phyloP scores from a whole-genome alignment of 2,329 filamentous ascomycete species.

The Neopestalotiopsis clavispora region DNA sequence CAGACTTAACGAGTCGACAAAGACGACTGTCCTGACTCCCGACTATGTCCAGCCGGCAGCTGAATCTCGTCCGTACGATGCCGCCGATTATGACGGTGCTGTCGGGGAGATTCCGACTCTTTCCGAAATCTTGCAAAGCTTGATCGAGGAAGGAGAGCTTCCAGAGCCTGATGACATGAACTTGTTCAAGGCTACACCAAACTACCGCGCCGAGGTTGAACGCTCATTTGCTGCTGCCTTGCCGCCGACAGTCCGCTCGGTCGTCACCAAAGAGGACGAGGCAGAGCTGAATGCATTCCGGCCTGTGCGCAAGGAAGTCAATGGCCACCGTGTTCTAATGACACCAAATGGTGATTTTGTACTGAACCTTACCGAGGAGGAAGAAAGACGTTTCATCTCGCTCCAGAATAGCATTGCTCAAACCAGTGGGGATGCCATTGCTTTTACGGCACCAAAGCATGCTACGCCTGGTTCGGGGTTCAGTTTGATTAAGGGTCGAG shows the following conservation, averaged over 20 bases:
- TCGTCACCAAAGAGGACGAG: slow-evolving; percentile 60
- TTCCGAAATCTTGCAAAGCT: slow-evolving; percentile 42
- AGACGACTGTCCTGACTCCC: slow-evolving; percentile 40
- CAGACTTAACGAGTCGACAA: slow-evolving; percentile 39
- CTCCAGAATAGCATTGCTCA: slow-evolving; percentile 65
- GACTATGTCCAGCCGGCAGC: slow-evolving; percentile 35
- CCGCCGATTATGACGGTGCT: slow-evolving; percentile 34
- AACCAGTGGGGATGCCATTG: slow-evolving; percentile 55
- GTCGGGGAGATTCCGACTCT: slow-evolving; percentile 37
- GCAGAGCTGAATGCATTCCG: slow-evolving; percentile 58
- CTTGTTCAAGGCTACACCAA: slow-evolving; percentile 43
- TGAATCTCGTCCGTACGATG: slow-evolving; percentile 32
- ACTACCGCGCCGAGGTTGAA: slow-evolving; percentile 39
- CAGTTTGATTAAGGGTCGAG: slow-evolving; percentile 66
- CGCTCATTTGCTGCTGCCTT: slow-evolving; percentile 34
- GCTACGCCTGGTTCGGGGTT: slow-evolving; percentile 59
- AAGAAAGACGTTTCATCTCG: slow-evolving; percentile 73
- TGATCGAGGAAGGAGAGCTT: slow-evolving; percentile 40
- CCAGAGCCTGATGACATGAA: slow-evolving; percentile 41
- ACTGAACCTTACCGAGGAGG: slow-evolving; percentile 70
- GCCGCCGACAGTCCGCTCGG: slow-evolving; percentile 47
- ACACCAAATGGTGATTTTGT: slow-evolving; percentile 79
- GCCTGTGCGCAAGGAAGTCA: slow-evolving; percentile 65
- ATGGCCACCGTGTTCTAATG: slow-evolving; percentile 71
- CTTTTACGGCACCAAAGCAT: slow-evolving; percentile 61